Evolutionary conservation across 305 asterid species (phyloP), one percentile per base, ranked within the genome.

Genomic region (Fraxinus xanthoxyloides): DNA sequence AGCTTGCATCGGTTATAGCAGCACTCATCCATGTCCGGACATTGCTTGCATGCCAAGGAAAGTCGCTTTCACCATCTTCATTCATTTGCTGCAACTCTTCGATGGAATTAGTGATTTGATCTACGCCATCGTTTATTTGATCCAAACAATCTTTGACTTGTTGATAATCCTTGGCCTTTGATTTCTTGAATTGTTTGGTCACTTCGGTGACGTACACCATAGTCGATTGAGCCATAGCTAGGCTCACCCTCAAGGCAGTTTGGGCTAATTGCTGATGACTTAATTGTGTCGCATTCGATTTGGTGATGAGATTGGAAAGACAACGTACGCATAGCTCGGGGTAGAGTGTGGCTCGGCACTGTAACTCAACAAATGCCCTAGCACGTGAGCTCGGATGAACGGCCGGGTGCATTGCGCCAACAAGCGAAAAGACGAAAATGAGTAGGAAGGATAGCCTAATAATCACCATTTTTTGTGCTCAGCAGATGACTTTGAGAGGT

Each of bases 11-110:
- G 0, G 92, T 92, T 23, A 89, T 63, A 12, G 93, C 95, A 0
- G 94, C 80, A 81, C 97, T 92, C 87, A 91, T 82, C 97, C 97
- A 92, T 2, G 97, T 90, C 35, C 88, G 56, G 5, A 91, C 85
- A 32, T 92, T 91, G 87, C 91, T 92, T 2, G 89, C 89, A 81
- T 88, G 92, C 97, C 95, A 91, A 17, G 78, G 82, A 23, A 90
- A 92, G 5, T 90, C 84, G 0, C 28, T 82, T 5, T 21, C 85
- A 13, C 84, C 86, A 0, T 61, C 79, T 67, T 84, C 87, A 79
- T 81, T 87, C 7, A 92, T 88, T 26, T n/a, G 69, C 3, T 76
- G 87, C 28, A 88, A 75, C 89, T 91, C 93, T 24, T 78, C 87
- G 24, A 91, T 85, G 70, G 89, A 86, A n/a, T 89, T 91, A 34